Evolutionary conservation across 495 filamentous ascomycete genomes (phyloP).

Genomic region (Trichoderma asperelloides): DNA sequence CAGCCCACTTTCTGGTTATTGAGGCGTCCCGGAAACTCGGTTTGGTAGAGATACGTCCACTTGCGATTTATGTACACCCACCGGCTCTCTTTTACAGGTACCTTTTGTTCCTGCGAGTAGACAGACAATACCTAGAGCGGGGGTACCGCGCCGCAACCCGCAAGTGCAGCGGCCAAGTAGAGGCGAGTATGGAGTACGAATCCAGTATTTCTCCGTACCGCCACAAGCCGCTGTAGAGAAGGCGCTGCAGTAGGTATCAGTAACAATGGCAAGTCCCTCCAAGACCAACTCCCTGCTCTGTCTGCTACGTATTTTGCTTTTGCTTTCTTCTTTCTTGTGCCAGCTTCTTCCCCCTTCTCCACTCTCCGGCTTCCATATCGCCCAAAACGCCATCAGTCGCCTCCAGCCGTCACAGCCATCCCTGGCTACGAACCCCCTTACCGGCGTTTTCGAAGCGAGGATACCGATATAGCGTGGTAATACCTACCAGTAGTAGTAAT

Average conservation of each 20-base stretch:
- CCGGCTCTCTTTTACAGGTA: not conserved
- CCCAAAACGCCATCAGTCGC: too few relatives aligned
- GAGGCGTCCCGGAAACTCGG: not conserved
- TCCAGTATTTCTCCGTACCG: not conserved
- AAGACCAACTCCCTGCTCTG: not conserved
- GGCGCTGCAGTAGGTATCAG: too few relatives aligned
- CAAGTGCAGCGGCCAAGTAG: not conserved
- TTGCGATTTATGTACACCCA: not conserved
- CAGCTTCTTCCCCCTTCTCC: not conserved
- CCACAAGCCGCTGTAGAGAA: not conserved
- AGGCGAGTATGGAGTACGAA: not conserved
- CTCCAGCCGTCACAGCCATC: too few relatives aligned
- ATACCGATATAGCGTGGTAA: too few relatives aligned
- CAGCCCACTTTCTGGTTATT: not conserved
- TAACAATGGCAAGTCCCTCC: too few relatives aligned
- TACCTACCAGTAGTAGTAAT: too few relatives aligned
- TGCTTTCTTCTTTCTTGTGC: not conserved
- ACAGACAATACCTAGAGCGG: not conserved
- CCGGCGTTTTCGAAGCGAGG: too few relatives aligned
- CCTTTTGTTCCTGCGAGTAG: not conserved
- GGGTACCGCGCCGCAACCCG: not conserved
- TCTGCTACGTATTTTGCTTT: not conserved
- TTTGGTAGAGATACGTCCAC: not conserved
- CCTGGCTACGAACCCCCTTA: too few relatives aligned
- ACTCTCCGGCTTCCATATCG: not conserved